Evolutionary conservation across 2,329 filamentous ascomycete species (phyloP), one percentile per base, ranked within the genome.

Genomic region (Lecanosticta acicola): DNA sequence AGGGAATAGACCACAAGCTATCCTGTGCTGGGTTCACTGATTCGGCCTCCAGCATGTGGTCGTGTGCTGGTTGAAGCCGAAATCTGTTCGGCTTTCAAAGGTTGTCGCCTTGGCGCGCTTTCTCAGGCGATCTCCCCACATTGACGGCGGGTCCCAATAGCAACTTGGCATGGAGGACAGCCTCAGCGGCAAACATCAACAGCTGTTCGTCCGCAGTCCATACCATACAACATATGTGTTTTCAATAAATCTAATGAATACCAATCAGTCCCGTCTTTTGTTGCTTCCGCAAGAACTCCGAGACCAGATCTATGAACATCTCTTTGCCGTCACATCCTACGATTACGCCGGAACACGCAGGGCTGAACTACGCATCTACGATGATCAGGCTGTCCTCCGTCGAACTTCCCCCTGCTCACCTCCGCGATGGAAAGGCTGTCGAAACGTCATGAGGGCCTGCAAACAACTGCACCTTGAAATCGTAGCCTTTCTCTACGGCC

Each of bases 21-120:
- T 47, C 45, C 45, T n/a, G n/a, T n/a, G n/a, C n/a, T 47, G 43
- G 45, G 29, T 26, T 34, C 32, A 36, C 18, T n/a, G 18, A 9
- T 19, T 24, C 14, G 24, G 46, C 41, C 46, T 48, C 46, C 21
- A 44, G 46, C 46, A 32, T 39, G 41, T 43, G 46, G 41, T 48
- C 41, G 41, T 37, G 34, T 36, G 20, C 13, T 34, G 5, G 24
- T 17, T 10, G 33, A n/a, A 11, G 35, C 11, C 24, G 24, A 29
- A 29, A 29, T 29, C 24, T 29, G 24, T 29, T n/a, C 24, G 24
- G 24, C 24, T 29, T 29, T 29, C 24, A 11, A n/a, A 29, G 24
- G 24, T 29, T 11, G 24, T 29, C 24, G 24, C 24, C 24, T 29
- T 29, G 24, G 24, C 24, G 11, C 11, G 11, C 24, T 7, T 29